Evolutionary conservation across 805 yeast species (phyloP).

Genomic region (Myxozyma neotropica): DNA sequence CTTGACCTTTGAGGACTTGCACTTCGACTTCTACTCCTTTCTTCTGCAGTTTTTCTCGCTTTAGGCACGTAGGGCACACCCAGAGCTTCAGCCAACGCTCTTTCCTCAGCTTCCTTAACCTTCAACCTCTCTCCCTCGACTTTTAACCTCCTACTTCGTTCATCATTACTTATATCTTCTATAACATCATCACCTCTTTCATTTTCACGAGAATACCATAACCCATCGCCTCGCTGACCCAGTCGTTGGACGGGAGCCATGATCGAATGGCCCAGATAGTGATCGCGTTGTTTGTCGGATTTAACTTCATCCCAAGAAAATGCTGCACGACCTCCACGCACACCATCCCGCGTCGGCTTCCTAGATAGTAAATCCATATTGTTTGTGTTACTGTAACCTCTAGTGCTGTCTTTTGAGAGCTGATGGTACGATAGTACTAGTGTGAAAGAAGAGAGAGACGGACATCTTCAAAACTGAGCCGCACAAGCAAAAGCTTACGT

Average conservation of each 20-base stretch:
- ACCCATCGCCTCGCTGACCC: conserved; percentile 32
- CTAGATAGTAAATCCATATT: conserved; percentile 27
- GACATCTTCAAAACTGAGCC: not conserved
- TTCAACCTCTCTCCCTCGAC: conserved; percentile 17
- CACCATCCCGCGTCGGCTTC: conserved; percentile 27
- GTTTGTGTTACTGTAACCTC: not conserved
- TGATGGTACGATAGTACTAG: not conserved
- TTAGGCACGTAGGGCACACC: conserved; percentile 17
- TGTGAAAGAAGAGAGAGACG: not conserved
- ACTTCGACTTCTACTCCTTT: conserved; percentile 2
- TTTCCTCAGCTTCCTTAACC: conserved; percentile 30
- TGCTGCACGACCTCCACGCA: conserved; percentile 34
- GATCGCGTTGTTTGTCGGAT: conserved; percentile 36
- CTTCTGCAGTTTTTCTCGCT: not conserved
- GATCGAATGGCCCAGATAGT: conserved; percentile 38
- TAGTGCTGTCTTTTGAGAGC: too few species aligned
- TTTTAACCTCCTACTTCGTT: not conserved
- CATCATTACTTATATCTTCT: conserved; percentile 1
- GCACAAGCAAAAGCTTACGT: not conserved
- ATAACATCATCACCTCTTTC: not conserved
- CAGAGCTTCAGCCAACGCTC: conserved; percentile 33
- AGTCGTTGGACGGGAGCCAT: conserved; percentile 40
- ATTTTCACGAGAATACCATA: conserved; percentile 39
- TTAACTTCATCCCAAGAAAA: conserved; percentile 39
- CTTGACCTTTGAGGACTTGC: not conserved